Evolutionary conservation across 2,329 filamentous ascomycete genomes (phyloP).

Genomic region (Stemphylium vesicarium): DNA sequence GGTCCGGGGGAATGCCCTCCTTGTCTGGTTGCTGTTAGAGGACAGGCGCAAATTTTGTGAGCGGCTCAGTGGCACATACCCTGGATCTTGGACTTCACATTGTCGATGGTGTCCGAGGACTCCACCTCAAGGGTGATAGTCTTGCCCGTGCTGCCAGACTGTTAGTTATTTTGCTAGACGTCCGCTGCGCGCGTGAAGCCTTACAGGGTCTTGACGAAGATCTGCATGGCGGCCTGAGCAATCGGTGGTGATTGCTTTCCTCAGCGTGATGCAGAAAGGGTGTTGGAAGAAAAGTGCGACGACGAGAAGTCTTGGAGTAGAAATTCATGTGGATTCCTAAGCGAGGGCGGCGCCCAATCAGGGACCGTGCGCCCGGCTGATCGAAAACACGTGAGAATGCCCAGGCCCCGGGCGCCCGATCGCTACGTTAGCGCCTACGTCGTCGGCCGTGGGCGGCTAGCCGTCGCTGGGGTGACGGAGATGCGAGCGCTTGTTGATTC

Average conservation of each 20-base stretch:
- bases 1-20: constrained; percentile 98
- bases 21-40: constrained; percentile 74
- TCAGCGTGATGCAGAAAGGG: constrained; percentile 15
- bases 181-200: neutral
- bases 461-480: constrained; percentile 39
- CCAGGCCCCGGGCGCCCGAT: neutral
- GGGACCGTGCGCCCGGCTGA: neutral
- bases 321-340: constrained; percentile 6
- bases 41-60: neutral
- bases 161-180: constrained; percentile 21
- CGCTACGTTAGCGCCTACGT: neutral
- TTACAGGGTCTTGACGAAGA: constrained; percentile 87
- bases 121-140: constrained; percentile 99
- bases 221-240: constrained; percentile 71
- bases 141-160: constrained; percentile 80
- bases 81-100: constrained; percentile 98
- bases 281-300: constrained; percentile 3
- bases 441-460: constrained; percentile 4
- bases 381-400: neutral
- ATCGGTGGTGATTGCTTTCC: constrained; percentile 14
- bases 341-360: neutral
- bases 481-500: constrained; percentile 33
- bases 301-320: neutral
- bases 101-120: constrained; percentile 99
- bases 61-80: constrained; percentile 52